Evolutionary conservation across 176 grass and related monocot genomes (phyloP), one percentile per base, ranked within the genome.

Genomic region (Panicum miliaceum): DNA sequence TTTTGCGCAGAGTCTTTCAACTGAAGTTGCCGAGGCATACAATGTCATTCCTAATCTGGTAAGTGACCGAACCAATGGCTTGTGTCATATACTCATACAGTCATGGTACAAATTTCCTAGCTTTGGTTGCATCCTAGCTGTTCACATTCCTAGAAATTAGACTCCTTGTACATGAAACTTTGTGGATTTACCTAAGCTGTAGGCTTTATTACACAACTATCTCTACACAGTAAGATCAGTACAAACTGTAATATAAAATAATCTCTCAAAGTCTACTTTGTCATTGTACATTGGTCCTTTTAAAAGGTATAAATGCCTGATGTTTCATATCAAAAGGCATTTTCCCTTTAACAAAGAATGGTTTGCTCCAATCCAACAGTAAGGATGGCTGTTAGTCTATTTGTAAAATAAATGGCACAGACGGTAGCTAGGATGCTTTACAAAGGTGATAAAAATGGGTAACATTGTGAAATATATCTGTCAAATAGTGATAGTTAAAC

Each of bases 41-140:
- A 93, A 95, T 89, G 77, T 95, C 56, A 67, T 93, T 85, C 96
- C 93, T 83, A 95, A 95, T 91, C 81, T 98, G 87, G 96, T 89
- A 87, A 93, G 79, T 89, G 38, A 79, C 76, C 27, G 63, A 23
- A 70, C 53, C 46, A 65, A 54, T 78, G 12, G 60, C 42, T 47
- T 84, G 41, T 63, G 35, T n/a, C 50, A 23, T 61, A 34, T 77
- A 32, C 29, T 32, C 29, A 32, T 32, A 60, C 47, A 42, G 53
- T 77, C 19, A 58, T 63, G 43, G 19, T 40, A 53, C 45, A 80
- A 20, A 66, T 78, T 56, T 81, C 59, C 20, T 71, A 72, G 37
- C 37, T 70, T 71, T 76, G 18, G 22, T 19, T 77, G 22, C 48
- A 29, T 76, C 34, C 10, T 79, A 42, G 42, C 75, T 81, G 23